A percentile compares a stretch with the other conserved stretches of the same genome.
Evolutionary conservation across 352 stramenopile species (phyloP).

Genomic region (Phytophthora constricta): DNA sequence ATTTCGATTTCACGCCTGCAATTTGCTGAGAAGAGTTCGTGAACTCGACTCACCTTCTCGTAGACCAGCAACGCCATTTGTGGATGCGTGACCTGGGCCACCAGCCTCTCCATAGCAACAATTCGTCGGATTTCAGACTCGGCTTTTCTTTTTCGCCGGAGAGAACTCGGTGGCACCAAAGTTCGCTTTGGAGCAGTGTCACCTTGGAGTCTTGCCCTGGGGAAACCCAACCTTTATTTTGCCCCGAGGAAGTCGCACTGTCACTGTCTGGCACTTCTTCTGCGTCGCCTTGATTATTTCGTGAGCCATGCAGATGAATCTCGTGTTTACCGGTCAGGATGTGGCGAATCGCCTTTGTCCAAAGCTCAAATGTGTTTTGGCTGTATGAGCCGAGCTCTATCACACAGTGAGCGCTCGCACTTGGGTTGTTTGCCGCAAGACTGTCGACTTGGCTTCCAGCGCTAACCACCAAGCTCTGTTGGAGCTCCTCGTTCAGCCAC

Average conservation of each 20-base stretch:
- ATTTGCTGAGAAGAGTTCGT: slow-evolving; percentile 85
- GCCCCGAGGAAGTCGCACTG: not conserved
- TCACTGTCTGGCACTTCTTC: slow-evolving; percentile 18
- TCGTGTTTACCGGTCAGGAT: slow-evolving; percentile 68
- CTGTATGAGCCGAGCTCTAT: slow-evolving; percentile 84
- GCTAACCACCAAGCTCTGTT: slow-evolving; percentile 56
- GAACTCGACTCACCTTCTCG: slow-evolving; percentile 89
- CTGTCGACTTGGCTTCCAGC: slow-evolving; percentile 51
- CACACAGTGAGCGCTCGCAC: slow-evolving; percentile 67
- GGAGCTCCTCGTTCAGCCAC: slow-evolving; percentile 80
- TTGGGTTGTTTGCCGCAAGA: slow-evolving; percentile 59
- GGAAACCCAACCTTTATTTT: slow-evolving; percentile 63
- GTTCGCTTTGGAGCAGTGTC: slow-evolving; percentile 84
- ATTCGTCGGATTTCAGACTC: slow-evolving; percentile 85
- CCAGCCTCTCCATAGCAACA: slow-evolving; percentile 86
- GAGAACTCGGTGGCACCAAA: slow-evolving; percentile 86
- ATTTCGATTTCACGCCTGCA: slow-evolving; percentile 76
- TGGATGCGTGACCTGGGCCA: slow-evolving; percentile 76
- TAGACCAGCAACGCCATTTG: slow-evolving; percentile 89
- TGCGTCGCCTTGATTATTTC: slow-evolving; percentile 28
- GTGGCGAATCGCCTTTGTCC: slow-evolving; percentile 83
- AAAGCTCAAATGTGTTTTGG: slow-evolving; percentile 86
- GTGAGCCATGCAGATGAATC: slow-evolving; percentile 20
- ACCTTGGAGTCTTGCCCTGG: slow-evolving; percentile 84
- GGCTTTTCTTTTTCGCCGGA: slow-evolving; percentile 81